Conservation (phyloP, 148 eudicot species). For the Camellia granthamiana region DNA sequence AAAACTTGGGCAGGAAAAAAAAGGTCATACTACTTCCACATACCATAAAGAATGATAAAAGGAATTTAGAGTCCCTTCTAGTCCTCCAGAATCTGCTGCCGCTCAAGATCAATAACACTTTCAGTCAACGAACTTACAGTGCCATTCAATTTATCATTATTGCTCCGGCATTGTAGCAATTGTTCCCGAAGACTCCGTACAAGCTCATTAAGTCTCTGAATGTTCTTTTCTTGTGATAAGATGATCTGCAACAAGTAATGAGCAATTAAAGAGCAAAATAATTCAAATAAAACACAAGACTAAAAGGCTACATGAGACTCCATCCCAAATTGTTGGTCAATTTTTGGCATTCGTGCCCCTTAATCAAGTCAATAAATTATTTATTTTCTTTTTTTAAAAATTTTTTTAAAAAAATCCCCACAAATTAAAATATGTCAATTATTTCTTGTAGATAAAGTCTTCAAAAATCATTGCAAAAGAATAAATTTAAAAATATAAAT, state of each 20-base stretch:
- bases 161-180: constrained; percentile 54
- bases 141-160: constrained; percentile 45
- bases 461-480: no score
- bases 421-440: not conserved
- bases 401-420: not conserved
- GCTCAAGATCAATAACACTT: constrained; percentile 58
- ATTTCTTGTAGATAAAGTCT: no score
- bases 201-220: constrained; percentile 75
- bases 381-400: no score
- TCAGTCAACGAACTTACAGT: constrained; percentile 48
- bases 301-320: not conserved
- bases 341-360: no score
- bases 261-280: not conserved
- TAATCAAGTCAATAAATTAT: no score
- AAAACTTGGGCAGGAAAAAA: constrained; percentile 3
- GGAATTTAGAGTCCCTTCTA: constrained; percentile 17
- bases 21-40: not conserved
- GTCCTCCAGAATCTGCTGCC: constrained; percentile 65
- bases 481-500: no score
- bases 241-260: constrained; percentile 53
- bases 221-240: constrained; percentile 88
- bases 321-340: no score
- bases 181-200: constrained; percentile 66
- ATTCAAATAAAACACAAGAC: not conserved
- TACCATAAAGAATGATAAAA: constrained; percentile 9